phyloP scores from a whole-genome alignment of 2,329 filamentous ascomycete genomes.

The Fusarium sp. region DNA sequence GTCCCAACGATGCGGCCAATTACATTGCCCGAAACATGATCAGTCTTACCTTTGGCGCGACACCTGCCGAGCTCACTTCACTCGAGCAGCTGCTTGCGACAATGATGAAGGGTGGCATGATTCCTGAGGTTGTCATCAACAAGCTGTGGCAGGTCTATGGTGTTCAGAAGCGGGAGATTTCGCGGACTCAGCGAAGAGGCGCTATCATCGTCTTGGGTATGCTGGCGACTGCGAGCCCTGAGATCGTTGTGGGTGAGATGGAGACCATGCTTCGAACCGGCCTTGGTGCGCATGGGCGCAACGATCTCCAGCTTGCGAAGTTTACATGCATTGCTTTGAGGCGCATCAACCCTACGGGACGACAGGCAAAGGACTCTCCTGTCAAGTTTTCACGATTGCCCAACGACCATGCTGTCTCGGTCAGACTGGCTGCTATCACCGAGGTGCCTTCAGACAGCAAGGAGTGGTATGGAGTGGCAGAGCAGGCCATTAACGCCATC shows the following conservation, averaged over 20 bases:
- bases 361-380: slow-evolving; percentile 81
- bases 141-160: slow-evolving; percentile 99
- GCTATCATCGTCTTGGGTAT: slow-evolving; percentile 97
- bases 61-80: slow-evolving; percentile 93
- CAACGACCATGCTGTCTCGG: slow-evolving; percentile 92
- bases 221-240: slow-evolving; percentile 92
- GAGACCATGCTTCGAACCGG: slow-evolving; percentile 94
- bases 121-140: slow-evolving; percentile 86
- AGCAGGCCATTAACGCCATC: slow-evolving; percentile 96
- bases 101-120: slow-evolving; percentile 95
- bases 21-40: slow-evolving; percentile 99
- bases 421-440: slow-evolving; percentile 84
- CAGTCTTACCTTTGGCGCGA: slow-evolving; percentile 95
- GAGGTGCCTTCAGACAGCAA: slow-evolving; percentile 91
- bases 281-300: slow-evolving; percentile 82
- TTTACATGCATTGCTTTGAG: slow-evolving; percentile 95
- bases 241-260: slow-evolving; percentile 95
- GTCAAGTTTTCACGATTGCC: slow-evolving; percentile 82
- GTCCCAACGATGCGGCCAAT: slow-evolving; percentile 89
- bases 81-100: slow-evolving; percentile 94
- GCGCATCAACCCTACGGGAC: slow-evolving; percentile 88
- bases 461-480: slow-evolving; percentile 96
- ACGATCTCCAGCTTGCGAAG: slow-evolving; percentile 90
- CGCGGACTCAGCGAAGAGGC: slow-evolving; percentile 88
- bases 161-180: slow-evolving; percentile 93